Conservation (phyloP, 2,329 filamentous ascomycete genomes). For the Tolypocladium inflatum region DNA sequence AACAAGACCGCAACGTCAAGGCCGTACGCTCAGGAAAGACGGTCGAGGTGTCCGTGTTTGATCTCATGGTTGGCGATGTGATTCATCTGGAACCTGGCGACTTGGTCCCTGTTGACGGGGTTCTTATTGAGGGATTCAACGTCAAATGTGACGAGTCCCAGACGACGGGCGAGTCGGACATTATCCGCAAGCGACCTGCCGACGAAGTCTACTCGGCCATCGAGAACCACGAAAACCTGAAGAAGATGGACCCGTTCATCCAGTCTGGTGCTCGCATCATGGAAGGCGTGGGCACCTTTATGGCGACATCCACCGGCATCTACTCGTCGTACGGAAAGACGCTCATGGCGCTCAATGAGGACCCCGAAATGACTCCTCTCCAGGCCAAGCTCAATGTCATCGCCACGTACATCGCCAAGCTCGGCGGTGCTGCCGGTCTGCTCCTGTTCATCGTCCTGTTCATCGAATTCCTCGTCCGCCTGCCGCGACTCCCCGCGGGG, state of each 20-base stretch:
- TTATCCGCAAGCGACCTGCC: slow-evolving; percentile 57
- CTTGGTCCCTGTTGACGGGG: slow-evolving; percentile 63
- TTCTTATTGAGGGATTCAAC: slow-evolving; percentile 63
- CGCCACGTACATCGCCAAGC: slow-evolving; percentile 68
- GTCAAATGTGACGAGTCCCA: slow-evolving; percentile 72
- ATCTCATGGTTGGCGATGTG: slow-evolving; percentile 61
- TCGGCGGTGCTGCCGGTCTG: slow-evolving; percentile 68
- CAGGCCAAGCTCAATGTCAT: slow-evolving; percentile 68
- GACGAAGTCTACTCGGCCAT: slow-evolving; percentile 64
- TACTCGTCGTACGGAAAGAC: slow-evolving; percentile 70
- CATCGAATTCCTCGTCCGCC: slow-evolving; percentile 70
- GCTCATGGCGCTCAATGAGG: slow-evolving; percentile 62
- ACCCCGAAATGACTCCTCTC: slow-evolving; percentile 66
- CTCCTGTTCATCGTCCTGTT: slow-evolving; percentile 77
- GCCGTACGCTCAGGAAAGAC: slow-evolving; percentile 62
- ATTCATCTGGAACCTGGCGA: slow-evolving; percentile 67
- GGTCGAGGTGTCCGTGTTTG: slow-evolving; percentile 59
- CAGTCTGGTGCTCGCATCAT: slow-evolving; percentile 75
- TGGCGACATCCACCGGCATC: slow-evolving; percentile 64
- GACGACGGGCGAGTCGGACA: slow-evolving; percentile 69
- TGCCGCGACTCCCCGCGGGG: slow-evolving; percentile 39
- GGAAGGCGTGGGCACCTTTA: slow-evolving; percentile 65
- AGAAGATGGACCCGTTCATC: slow-evolving; percentile 75
- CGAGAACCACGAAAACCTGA: slow-evolving; percentile 52
- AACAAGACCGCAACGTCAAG: slow-evolving; percentile 66